Evolutionary conservation across 2,329 filamentous ascomycete species (phyloP).

Genomic region (Macroventuria anomochaeta): DNA sequence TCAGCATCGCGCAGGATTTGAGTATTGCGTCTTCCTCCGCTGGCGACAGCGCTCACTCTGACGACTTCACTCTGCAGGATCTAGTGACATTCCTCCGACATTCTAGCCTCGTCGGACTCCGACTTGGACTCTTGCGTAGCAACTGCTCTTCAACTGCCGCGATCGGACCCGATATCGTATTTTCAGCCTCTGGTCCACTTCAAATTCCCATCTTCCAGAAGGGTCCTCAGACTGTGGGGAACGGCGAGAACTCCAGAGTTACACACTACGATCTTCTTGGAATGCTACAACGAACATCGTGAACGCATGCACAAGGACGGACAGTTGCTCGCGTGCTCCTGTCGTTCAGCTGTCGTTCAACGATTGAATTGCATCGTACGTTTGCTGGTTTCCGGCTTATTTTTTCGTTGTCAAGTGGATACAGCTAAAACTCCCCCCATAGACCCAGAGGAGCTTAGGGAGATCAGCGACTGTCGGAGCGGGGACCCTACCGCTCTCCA

Average conservation of each 20-base stretch:
- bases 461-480: slow-evolving; percentile 21
- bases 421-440: slow-evolving; percentile 13
- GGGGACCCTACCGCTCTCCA: slow-evolving; percentile 21
- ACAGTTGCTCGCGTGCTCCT: slow-evolving; percentile 8
- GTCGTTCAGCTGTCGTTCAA: slow-evolving; percentile 6
- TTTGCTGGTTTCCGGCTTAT: slow-evolving; percentile 11
- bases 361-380: slow-evolving; percentile 1
- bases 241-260: background rate
- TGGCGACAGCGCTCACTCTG: background rate
- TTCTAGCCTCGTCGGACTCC: slow-evolving; percentile 9
- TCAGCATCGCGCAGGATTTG: background rate
- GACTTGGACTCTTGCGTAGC: background rate
- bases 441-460: slow-evolving; percentile 14
- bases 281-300: background rate
- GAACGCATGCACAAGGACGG: background rate
- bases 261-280: background rate
- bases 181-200: slow-evolving; percentile 10
- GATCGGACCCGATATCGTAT: slow-evolving; percentile 8
- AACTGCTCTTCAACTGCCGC: slow-evolving; percentile 10
- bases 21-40: background rate
- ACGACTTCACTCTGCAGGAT: background rate
- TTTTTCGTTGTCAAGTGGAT: slow-evolving; percentile 15
- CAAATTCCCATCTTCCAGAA: background rate
- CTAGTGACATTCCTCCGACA: slow-evolving; percentile 8
- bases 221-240: slow-evolving; percentile 6